These are phyloP conservation scores for Dinochytrium kinnereticum DNA, from an alignment of 371 early-diverging fungal species.

Conservation along the genomic window DNA sequence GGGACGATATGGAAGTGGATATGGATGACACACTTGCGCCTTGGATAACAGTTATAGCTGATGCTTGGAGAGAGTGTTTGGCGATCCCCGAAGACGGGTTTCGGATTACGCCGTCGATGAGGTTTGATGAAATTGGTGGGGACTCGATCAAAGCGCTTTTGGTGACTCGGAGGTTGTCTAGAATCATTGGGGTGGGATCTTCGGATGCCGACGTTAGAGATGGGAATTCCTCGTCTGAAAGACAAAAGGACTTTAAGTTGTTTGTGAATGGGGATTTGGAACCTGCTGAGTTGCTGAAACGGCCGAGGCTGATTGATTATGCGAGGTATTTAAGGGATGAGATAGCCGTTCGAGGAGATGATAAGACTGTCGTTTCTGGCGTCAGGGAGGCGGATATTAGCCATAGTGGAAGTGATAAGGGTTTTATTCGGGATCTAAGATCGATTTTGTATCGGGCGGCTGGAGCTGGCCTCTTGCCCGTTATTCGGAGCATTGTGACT, in stretches of 20 bases:
- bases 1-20: slow-evolving; percentile 5
- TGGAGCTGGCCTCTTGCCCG: slow-evolving; percentile 2
- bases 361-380: too few relatives aligned
- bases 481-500: slow-evolving; percentile 6
- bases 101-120: neutral
- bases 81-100: neutral
- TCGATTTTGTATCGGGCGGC: slow-evolving; percentile 13
- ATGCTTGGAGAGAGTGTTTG: slow-evolving; percentile 5
- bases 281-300: slow-evolving; percentile 42
- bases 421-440: neutral
- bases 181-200: neutral
- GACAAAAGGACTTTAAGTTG: neutral
- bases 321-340: slow-evolving; percentile 26
- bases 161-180: slow-evolving; percentile 8
- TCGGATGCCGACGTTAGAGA: too few relatives aligned
- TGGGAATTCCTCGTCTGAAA: neutral
- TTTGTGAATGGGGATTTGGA: slow-evolving; percentile 27
- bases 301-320: slow-evolving; percentile 34
- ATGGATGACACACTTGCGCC: slow-evolving; percentile 6
- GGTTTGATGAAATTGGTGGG: slow-evolving; percentile 35
- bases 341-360: too few relatives aligned
- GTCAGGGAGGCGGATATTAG: neutral
- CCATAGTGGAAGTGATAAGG: neutral
- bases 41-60: slow-evolving; percentile 13
- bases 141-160: slow-evolving; percentile 34